Conservation (phyloP, 2,329 filamentous ascomycete genomes). For the Microdochium bolleyi region DNA sequence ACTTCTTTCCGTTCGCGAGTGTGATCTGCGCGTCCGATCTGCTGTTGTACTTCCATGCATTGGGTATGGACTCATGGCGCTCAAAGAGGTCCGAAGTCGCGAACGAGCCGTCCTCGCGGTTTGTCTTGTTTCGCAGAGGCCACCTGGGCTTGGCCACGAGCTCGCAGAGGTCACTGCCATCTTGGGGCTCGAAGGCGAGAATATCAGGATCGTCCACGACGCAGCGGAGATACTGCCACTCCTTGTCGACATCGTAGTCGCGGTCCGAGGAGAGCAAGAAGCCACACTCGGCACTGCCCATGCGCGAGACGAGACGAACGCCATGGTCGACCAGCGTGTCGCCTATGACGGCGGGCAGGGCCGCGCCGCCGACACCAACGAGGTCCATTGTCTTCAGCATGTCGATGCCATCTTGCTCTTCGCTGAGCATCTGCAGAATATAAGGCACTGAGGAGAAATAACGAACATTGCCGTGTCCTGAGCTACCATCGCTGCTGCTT, state of each 20-base stretch:
- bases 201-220: conserved; percentile 14
- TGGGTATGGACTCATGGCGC: conserved; percentile 37
- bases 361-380: conserved; percentile 57
- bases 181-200: conserved; percentile 37
- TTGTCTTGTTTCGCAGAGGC: conserved; percentile 52
- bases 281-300: conserved; percentile 59
- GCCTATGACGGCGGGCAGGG: conserved; percentile 43
- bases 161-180: conserved; percentile 33
- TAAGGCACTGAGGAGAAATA: conserved; percentile 59
- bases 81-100: conserved; percentile 57
- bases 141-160: conserved; percentile 46
- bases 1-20: conserved; percentile 60
- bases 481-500: conserved; percentile 6
- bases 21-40: conserved; percentile 54
- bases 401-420: conserved; percentile 29
- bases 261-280: conserved; percentile 57
- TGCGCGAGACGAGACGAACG: conserved; percentile 52
- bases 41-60: conserved; percentile 56
- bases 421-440: conserved; percentile 43
- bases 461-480: conserved; percentile 20
- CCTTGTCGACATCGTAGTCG: conserved; percentile 41
- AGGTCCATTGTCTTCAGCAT: conserved; percentile 44
- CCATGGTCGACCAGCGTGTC: conserved; percentile 38
- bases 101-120: conserved; percentile 51
- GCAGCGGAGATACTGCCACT: conserved; percentile 53